Conservation (phyloP, 192 early-diverging fungal genomes). For the Mortierella antarctica region DNA sequence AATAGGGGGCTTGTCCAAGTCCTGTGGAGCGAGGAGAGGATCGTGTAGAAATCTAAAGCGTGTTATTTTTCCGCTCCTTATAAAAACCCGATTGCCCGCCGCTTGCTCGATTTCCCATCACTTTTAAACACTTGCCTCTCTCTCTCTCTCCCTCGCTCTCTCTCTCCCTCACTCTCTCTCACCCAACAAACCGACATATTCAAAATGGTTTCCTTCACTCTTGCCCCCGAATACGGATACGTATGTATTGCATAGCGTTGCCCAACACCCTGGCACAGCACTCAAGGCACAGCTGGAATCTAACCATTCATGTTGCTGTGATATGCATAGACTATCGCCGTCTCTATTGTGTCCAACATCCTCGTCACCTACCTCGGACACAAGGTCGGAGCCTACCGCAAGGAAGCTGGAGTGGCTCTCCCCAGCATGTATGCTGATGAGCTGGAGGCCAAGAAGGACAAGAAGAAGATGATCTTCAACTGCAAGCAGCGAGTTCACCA, state of each 20-base stretch:
- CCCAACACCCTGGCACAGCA: no score
- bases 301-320: neutral
- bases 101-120: neutral
- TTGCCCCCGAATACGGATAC: slow-evolving; percentile 68
- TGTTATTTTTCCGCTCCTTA: no score
- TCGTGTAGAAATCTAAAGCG: no score
- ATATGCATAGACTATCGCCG: slow-evolving; percentile 52
- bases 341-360: slow-evolving; percentile 46
- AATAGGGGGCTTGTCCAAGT: no score
- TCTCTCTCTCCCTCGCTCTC: neutral
- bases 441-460: slow-evolving; percentile 70
- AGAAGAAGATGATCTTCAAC: slow-evolving; percentile 78
- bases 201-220: slow-evolving; percentile 51
- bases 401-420: slow-evolving; percentile 70
- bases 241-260: slow-evolving; percentile 45
- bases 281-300: no score
- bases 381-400: slow-evolving; percentile 66
- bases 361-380: slow-evolving; percentile 58
- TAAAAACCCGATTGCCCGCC: neutral
- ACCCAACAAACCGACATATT: slow-evolving; percentile 1
- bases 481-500: slow-evolving; percentile 75
- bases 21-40: no score
- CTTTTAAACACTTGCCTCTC: neutral
- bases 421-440: slow-evolving; percentile 73
- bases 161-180: neutral